Conservation (phyloP, 2,329 filamentous ascomycete genomes). For the Helotiales sp. region DNA sequence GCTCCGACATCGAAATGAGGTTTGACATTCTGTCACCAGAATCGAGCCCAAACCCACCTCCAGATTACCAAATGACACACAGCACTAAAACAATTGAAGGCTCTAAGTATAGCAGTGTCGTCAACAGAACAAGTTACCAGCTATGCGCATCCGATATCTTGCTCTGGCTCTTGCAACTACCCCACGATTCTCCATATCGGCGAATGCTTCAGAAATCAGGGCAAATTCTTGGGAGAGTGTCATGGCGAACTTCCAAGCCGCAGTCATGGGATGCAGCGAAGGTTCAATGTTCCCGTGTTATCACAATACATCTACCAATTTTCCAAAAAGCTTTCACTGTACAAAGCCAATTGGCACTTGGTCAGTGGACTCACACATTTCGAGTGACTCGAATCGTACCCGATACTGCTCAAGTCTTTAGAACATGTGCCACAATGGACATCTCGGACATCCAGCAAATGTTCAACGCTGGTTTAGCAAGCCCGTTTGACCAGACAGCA, state of each 20-base stretch:
- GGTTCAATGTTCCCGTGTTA: not conserved
- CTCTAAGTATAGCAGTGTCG: no score
- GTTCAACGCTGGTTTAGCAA: not conserved
- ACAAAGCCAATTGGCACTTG: not conserved
- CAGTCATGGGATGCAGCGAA: not conserved
- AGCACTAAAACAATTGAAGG: no score
- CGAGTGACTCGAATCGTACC: not conserved
- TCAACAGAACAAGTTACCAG: not conserved
- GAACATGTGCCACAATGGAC: not conserved
- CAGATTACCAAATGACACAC: no score
- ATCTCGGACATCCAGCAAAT: not conserved
- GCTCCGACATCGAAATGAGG: not conserved
- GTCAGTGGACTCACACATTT: not conserved
- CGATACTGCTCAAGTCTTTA: not conserved
- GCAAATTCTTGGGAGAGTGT: not conserved
- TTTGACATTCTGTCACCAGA: not conserved
- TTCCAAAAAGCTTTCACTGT: not conserved
- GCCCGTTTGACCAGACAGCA: not conserved
- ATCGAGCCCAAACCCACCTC: no score
- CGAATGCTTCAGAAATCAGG: not conserved
- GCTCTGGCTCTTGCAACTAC: not conserved
- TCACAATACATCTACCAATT: constrained; percentile 1
- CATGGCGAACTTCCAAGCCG: not conserved
- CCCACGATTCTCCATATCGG: not conserved
- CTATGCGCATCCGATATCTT: not conserved